Base-by-base conservation (phyloP, 768 basidiomycete species). In the Epithele typhae region DNA sequence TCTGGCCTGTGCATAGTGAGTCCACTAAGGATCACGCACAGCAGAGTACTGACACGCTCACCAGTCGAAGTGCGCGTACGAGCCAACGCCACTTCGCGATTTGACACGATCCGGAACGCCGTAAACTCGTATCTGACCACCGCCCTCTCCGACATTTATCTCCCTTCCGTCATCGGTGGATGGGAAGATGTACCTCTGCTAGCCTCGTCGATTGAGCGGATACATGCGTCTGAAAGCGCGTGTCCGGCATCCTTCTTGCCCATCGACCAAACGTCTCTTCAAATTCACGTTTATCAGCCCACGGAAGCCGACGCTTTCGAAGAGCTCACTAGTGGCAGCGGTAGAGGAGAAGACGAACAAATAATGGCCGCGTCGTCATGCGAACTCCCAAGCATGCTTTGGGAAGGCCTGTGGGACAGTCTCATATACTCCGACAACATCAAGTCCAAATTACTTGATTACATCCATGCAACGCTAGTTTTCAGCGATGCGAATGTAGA, bases 331-430 rank as follows among this genome's bases (percentile, higher is more conserved):
- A 71, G 71, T 60, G 61, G 72, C 49, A 76, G 58, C 45, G 69
- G 59, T 1, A 66, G 71, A 40, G 75, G 75, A 23, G 87, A 87
- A 18, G 75, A 73, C 18, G 87, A 83, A 36, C 82, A 85, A 49
- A 82, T 91, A 0, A 86, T 86, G 71, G 91, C 95, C 10, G 96
- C 94, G 1, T 87, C 79, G 48, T 84, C 97, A 17, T 87, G 87
- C 61, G 87, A 94, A 45, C 75, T 99, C 37, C 96, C 96, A 1
- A 87, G 84, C 51, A 64, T 73, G 52, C 77, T 73, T 33, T 84
- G 89, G 75, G 95, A 98, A 49, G 93, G 95, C 1, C 68, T 98
- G 14, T 98, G 96, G 96, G 87, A 86, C 42, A 88, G 85, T 39
- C 64, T 99, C 55, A 86, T 98, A 61, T 99, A 95, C 64, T 64